Evolutionary conservation across 1,139 yeast species (phyloP).

Genomic region (Pichia sp.): DNA sequence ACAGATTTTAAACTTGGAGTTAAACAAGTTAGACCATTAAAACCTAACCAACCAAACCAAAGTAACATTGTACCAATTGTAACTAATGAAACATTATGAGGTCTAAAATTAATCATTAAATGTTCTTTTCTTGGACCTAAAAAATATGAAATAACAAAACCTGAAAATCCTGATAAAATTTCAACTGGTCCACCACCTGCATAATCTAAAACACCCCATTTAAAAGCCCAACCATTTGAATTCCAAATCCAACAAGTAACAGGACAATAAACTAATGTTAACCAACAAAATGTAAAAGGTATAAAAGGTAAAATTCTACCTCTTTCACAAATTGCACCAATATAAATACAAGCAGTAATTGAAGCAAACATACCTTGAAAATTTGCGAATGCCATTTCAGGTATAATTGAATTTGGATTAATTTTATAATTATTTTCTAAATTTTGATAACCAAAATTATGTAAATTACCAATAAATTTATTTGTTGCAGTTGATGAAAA

Average conservation of each 20-base stretch:
- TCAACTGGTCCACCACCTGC: slow-evolving; percentile 99
- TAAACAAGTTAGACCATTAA: slow-evolving; percentile 76
- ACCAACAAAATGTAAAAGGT: slow-evolving; percentile 80
- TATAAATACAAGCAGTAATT: slow-evolving; percentile 83
- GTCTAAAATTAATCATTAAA: slow-evolving; percentile 81
- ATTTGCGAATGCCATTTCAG: slow-evolving; percentile 76
- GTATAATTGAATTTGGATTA: slow-evolving; percentile 41
- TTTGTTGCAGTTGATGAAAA: slow-evolving; percentile 71
- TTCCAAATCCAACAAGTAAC: slow-evolving; percentile 96
- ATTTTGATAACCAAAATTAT: slow-evolving; percentile 72
- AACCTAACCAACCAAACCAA: slow-evolving; percentile 84
- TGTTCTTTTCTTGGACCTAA: slow-evolving; percentile 81
- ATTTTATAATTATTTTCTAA: slow-evolving; percentile 25
- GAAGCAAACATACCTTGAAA: slow-evolving; percentile 90
- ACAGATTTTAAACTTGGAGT: slow-evolving; percentile 61
- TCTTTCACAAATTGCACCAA: slow-evolving; percentile 94
- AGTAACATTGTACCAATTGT: slow-evolving; percentile 49
- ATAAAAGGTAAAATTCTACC: slow-evolving; percentile 83
- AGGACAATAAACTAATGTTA: slow-evolving; percentile 88
- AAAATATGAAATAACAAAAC: slow-evolving; percentile 77
- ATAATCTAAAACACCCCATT: slow-evolving; percentile 89
- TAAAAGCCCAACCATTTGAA: slow-evolving; percentile 83
- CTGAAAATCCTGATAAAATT: slow-evolving; percentile 84
- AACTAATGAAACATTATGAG: slow-evolving; percentile 84
- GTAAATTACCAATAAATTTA: slow-evolving; percentile 80